Conservation (phyloP, 2,329 filamentous ascomycete genomes). For the Monosporascus sp. region DNA sequence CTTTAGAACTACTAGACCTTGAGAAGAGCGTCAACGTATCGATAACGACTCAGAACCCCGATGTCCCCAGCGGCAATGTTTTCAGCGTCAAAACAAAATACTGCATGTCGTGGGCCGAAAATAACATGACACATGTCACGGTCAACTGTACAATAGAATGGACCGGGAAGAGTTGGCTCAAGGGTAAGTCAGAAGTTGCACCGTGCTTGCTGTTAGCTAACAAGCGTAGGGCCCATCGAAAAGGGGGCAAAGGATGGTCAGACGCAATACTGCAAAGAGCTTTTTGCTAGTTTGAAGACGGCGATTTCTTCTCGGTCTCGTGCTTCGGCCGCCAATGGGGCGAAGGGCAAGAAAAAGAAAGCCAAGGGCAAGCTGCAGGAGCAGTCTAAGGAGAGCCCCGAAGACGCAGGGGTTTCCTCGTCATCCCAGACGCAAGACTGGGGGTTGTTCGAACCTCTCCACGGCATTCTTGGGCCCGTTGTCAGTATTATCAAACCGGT, state of each 20-base stretch:
- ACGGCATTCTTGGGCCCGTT: constrained; percentile 63
- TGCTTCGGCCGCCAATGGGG: constrained; percentile 40
- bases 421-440: constrained; percentile 49
- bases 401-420: constrained; percentile 35
- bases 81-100: constrained; percentile 93
- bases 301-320: constrained; percentile 64
- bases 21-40: constrained; percentile 83
- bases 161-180: constrained; percentile 97
- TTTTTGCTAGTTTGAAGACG: constrained; percentile 68
- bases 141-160: constrained; percentile 92
- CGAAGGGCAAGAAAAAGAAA: constrained; percentile 59
- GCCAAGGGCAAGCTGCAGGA: constrained; percentile 46
- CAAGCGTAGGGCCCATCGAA: constrained; percentile 74
- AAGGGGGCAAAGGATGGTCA: constrained; percentile 93
- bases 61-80: constrained; percentile 89
- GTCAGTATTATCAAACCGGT: constrained; percentile 65
- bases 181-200: constrained; percentile 53
- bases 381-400: constrained; percentile 35
- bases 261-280: constrained; percentile 71
- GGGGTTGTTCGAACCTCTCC: constrained; percentile 78
- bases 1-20: constrained; percentile 76
- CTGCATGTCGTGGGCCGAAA: constrained; percentile 86
- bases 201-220: constrained; percentile 22
- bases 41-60: constrained; percentile 81
- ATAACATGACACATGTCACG: constrained; percentile 77